Base-by-base conservation (phyloP, 129 eudicot species). In the Ambrosia artemisiifolia region DNA sequence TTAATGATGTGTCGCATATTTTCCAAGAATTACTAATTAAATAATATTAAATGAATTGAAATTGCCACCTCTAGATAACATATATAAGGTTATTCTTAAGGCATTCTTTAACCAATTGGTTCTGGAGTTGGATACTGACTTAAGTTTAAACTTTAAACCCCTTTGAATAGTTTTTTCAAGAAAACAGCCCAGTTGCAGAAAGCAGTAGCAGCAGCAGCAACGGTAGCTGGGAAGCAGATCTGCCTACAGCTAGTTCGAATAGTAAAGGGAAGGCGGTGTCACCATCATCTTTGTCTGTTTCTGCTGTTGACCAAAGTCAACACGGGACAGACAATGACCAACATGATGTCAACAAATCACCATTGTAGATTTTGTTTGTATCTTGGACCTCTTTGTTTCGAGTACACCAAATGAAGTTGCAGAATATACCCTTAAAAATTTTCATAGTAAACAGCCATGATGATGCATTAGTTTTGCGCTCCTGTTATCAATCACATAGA, bases 191-290 rank as follows among this genome's bases (percentile, higher is more conserved):
- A 3, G 78, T 61, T 35, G 50, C 71, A 28, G 71, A 69, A 79
- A 62, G 75, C 71, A 49, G 76, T 33, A 44, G 63, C 57, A 66
- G 79, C 19, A 47, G 65, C 59, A 4, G 59, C 38, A 12, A 24
- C 3, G 50, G 68, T 34, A 53, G 56, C 44, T 40, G 76, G 81
- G 63, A 71, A 66, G 75, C 33, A 16, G 77, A 73, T 11, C 72
- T 19, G 67, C 63, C 56, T 53, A 17, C 24, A 24, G 40, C 57
- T 4, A 59, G 18, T 5, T 61, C 84, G 44, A 81, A 85, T 65
- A 43, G 56, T 74, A 85, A 88, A 83, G 88, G 86, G 49, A 88
- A 88, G 75, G 73, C 81, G 3, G 69, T 46, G 35, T 44, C 18
- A 28, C 4, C 18, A 28, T 11, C 73, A 17, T 65, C 79, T 46